Evolutionary conservation across 148 eudicot genomes (phyloP).

Genomic region (Amaranthus cruentus): DNA sequence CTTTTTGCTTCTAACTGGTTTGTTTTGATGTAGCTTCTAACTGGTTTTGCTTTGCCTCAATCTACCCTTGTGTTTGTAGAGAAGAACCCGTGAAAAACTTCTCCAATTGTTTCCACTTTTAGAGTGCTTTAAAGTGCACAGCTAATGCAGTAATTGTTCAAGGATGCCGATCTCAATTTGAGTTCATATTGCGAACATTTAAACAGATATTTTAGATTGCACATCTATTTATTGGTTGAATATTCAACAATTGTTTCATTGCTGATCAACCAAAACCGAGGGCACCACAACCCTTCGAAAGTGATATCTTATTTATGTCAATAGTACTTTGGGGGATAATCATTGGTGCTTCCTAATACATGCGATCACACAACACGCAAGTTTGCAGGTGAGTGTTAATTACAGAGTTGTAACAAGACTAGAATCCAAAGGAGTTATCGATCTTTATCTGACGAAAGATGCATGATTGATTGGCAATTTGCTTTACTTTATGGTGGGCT

Average conservation of each 20-base stretch:
- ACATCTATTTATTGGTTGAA: background rate
- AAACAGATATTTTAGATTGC: background rate
- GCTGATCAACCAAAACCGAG: background rate
- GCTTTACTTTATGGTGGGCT: too few relatives aligned
- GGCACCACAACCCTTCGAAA: background rate
- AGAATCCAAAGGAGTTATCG: too few relatives aligned
- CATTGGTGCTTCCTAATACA: too few relatives aligned
- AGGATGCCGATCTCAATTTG: background rate
- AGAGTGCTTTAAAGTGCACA: conserved; percentile 86
- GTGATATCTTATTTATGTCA: background rate
- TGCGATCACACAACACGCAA: too few relatives aligned
- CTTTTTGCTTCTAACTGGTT: background rate
- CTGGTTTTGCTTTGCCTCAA: background rate
- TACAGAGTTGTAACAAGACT: too few relatives aligned
- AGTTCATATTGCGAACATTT: background rate
- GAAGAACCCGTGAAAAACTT: conserved; percentile 68
- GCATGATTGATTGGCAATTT: too few relatives aligned
- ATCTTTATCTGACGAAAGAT: too few relatives aligned
- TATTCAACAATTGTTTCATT: background rate
- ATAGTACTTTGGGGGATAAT: too few relatives aligned
- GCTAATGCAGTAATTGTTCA: conserved; percentile 30
- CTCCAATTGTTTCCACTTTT: conserved; percentile 69
- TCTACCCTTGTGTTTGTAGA: conserved; percentile 32
- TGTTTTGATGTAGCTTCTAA: background rate
- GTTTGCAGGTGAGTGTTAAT: too few relatives aligned